A percentile compares a stretch with the other conserved stretches of the same genome.
Conservation (phyloP, 164 flowering plant species). For the Stephania cephalantha region DNA sequence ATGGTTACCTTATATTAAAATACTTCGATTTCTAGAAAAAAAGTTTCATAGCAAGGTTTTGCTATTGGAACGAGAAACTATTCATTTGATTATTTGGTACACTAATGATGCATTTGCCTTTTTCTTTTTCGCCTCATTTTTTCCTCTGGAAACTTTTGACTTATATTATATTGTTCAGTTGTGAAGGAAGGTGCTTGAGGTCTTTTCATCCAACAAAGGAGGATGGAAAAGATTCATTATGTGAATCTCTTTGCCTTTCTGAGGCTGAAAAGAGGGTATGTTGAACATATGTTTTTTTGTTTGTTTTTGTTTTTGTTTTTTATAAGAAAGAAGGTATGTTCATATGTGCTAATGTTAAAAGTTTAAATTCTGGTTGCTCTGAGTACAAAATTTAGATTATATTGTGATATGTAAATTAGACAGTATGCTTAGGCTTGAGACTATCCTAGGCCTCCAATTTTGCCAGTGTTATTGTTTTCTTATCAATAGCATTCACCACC, state of each 20-base stretch:
- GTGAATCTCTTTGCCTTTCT: conserved; percentile 53
- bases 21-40: too few species aligned
- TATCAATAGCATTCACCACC: too few species aligned
- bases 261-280: conserved; percentile 52
- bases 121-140: neutral
- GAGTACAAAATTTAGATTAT: too few species aligned
- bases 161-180: conserved; percentile 34
- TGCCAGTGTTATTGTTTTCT: too few species aligned
- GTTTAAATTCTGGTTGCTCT: too few species aligned
- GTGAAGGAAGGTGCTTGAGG: conserved; percentile 82
- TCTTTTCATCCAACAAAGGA: conserved; percentile 71
- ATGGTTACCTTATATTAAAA: too few species aligned
- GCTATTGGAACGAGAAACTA: neutral
- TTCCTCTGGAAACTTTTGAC: neutral
- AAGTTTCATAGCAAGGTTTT: neutral
- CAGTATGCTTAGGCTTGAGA: too few species aligned
- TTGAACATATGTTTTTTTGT: neutral
- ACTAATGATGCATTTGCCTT: neutral
- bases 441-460: too few species aligned
- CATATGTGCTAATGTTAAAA: too few species aligned
- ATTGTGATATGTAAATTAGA: too few species aligned
- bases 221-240: conserved; percentile 43
- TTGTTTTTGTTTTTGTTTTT: neutral
- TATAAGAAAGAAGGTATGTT: too few species aligned
- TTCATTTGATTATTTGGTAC: neutral